These are phyloP conservation scores for Wickerhamomyces sydowiorum DNA, from an alignment of 805 yeast genomes.

Conservation along the genomic window DNA sequence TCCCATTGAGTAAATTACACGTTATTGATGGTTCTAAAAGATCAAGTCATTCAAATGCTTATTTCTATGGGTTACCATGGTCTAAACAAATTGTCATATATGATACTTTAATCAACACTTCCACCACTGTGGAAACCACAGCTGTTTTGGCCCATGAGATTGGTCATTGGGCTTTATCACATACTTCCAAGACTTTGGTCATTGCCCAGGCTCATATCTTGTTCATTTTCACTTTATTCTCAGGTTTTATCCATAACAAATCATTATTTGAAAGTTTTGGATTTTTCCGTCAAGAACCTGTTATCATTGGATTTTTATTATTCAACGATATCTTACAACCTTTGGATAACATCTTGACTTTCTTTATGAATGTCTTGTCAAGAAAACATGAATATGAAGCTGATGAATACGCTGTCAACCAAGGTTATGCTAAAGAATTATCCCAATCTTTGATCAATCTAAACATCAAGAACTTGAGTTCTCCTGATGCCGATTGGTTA, in stretches of 20 bases:
- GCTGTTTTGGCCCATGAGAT: slow-evolving; percentile 98
- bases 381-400: slow-evolving; percentile 94
- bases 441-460: slow-evolving; percentile 68
- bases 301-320: slow-evolving; percentile 73
- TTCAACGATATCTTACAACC: slow-evolving; percentile 80
- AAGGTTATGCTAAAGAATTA: slow-evolving; percentile 67
- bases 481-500: slow-evolving; percentile 86
- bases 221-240: slow-evolving; percentile 63
- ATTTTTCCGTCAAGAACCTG: slow-evolving; percentile 59
- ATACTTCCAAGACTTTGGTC: slow-evolving; percentile 69
- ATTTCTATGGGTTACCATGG: slow-evolving; percentile 95
- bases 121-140: slow-evolving; percentile 72
- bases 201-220: slow-evolving; percentile 62
- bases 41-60: slow-evolving; percentile 95
- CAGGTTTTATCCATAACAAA: slow-evolving; percentile 72
- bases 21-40: slow-evolving; percentile 97
- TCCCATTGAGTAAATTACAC: slow-evolving; percentile 81
- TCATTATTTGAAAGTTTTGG: slow-evolving; percentile 80
- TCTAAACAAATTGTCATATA: slow-evolving; percentile 90
- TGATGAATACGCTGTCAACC: slow-evolving; percentile 73
- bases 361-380: slow-evolving; percentile 61
- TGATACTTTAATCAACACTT: slow-evolving; percentile 84
- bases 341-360: slow-evolving; percentile 60
- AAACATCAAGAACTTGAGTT: slow-evolving; percentile 73
- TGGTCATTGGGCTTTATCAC: slow-evolving; percentile 95